Base-by-base conservation (phyloP, 352 stramenopile species). In the Pythium grandisporangium region DNA sequence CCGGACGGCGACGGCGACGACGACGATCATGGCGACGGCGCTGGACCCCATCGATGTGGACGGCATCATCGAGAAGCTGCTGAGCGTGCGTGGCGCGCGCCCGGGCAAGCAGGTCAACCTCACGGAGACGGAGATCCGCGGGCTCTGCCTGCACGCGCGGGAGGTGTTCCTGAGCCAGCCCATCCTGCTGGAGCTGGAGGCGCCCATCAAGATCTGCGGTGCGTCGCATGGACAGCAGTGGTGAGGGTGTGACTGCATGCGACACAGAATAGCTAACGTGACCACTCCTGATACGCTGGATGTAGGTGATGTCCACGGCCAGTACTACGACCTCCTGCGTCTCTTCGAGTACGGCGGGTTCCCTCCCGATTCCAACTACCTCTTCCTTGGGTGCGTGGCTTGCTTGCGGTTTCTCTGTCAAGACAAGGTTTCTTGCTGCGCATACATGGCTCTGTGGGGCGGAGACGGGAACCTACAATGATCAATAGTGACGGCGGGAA, bases 291-390 rank as follows among this genome's bases (percentile, higher is more conserved):
- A 17, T 38, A 10, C 11, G 19, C 39, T 86, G 17, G 47, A 52
- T 32, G 72, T 85, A 8, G 96, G 95, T 22, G 96, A 99, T 63
- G 92, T 98, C 53, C 95, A 99, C 52, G 82, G 93, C 24, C 96
- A 99, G 70, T 99, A 98, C 61, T 95, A 98, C 69, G 96, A 99
- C 62, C 66, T 99, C 19, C 75, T 97, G 50, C 93, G 98, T 54
- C 69, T 99, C 19, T 99, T 99, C 38, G 68, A 84, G 34, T 84
- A 82, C 50, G 76, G 73, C 43, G 79, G 86, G 27, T 96, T 97
- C 57, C 85, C 78, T 16, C 86, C 90, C 7, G 71, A 85, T 54
- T 66, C 70, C 36, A 88, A 74, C 54, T 85, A 84, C 46, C 52
- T 84, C 25, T 85, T 85, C 37, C 55, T 85, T 6, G 72, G 70